phyloP scores from a whole-genome alignment of 192 early-diverging fungal genomes.

The Podila horticola region DNA sequence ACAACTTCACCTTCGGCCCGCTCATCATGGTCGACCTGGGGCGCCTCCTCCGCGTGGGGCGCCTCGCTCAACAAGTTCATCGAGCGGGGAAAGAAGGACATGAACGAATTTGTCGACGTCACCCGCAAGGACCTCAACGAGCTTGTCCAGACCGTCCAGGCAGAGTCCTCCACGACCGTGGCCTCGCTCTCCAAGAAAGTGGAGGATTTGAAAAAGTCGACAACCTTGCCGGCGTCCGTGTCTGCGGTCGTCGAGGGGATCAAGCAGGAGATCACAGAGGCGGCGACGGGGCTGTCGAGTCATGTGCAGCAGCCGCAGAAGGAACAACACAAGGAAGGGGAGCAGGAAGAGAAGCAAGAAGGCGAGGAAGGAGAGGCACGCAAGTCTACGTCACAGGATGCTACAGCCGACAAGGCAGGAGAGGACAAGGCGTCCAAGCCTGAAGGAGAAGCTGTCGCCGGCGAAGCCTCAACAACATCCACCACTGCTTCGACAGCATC shows the following conservation, averaged over 20 bases:
- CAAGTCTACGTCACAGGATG: not conserved
- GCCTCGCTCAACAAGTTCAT: conserved; percentile 48
- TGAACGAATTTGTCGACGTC: conserved; percentile 60
- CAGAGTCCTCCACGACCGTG: conserved; percentile 51
- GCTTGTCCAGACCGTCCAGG: conserved; percentile 56
- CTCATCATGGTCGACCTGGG: conserved; percentile 37
- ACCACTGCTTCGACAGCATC: not conserved
- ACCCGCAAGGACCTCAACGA: conserved; percentile 62
- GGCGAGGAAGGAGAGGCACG: not conserved
- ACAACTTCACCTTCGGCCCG: conserved; percentile 16
- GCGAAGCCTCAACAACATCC: not conserved
- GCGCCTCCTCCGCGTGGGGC: conserved; percentile 25
- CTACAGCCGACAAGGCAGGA: not conserved
- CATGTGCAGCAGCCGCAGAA: not conserved
- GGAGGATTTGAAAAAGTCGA: conserved; percentile 33
- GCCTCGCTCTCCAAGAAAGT: conserved; percentile 34
- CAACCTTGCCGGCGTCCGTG: conserved; percentile 36
- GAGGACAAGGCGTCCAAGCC: not conserved
- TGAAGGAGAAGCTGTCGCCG: not conserved
- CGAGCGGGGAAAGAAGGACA: conserved; percentile 51
- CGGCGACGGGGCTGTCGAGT: conserved; percentile 20
- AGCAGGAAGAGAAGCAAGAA: not conserved
- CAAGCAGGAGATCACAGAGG: conserved; percentile 42
- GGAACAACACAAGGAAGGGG: not conserved
- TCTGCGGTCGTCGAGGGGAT: conserved; percentile 37